These are phyloP conservation scores for Ampelomyces quisqualis DNA, from an alignment of 2,329 filamentous ascomycete species.

Conservation along the genomic window DNA sequence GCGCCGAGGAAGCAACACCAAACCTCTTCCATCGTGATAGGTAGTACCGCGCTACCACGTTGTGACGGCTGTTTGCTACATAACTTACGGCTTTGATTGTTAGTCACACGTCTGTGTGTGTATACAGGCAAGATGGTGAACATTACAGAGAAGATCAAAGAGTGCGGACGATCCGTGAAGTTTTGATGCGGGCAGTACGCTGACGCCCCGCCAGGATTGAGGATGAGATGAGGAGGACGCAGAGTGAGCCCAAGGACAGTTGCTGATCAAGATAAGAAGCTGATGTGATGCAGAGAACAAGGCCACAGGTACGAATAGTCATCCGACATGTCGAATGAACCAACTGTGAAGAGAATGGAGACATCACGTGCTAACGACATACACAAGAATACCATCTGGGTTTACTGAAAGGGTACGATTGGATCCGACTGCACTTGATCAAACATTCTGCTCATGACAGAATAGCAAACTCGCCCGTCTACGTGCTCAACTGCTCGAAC, in stretches of 20 bases:
- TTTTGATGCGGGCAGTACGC: constrained; percentile 29
- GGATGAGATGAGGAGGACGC: constrained; percentile 98
- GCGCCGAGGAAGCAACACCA: constrained; percentile 36
- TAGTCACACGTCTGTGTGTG: constrained; percentile 7
- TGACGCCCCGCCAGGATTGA: constrained; percentile 72
- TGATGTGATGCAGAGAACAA: constrained; percentile 77
- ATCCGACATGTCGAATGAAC: too few relatives aligned
- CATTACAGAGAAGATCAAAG: constrained; percentile 99
- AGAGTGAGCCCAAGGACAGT: constrained; percentile 64
- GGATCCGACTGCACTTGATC: neutral
- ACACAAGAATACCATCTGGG: constrained; percentile 91
- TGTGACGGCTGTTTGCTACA: neutral
- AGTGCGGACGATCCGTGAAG: constrained; percentile 59
- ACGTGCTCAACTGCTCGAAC: constrained; percentile 90
- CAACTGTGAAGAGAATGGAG: too few relatives aligned
- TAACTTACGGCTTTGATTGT: neutral
- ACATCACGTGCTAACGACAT: constrained; percentile 43
- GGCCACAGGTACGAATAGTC: constrained; percentile 74
- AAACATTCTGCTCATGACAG: constrained; percentile 18
- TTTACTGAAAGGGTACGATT: constrained; percentile 81
- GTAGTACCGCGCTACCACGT: neutral
- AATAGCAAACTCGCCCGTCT: constrained; percentile 89
- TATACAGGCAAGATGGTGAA: constrained; percentile 75
- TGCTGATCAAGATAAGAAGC: constrained; percentile 13
- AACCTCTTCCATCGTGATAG: constrained; percentile 36